phyloP scores from a whole-genome alignment of 805 yeast species.

The Cyberlindnera veronae region DNA sequence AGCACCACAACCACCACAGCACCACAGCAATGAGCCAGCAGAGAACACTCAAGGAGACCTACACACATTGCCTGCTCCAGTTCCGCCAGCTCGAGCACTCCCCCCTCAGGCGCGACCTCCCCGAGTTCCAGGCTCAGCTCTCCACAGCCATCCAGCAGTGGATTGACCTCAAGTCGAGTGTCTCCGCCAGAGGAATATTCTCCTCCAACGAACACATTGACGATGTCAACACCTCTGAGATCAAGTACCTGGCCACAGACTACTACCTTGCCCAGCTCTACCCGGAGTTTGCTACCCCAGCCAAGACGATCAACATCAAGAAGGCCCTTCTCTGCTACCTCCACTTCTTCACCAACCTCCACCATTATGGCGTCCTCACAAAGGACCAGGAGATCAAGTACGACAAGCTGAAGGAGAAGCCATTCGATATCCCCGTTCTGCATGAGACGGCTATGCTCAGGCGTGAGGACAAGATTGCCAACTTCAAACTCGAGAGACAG shows the following conservation, averaged over 20 bases:
- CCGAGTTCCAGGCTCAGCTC: conserved; percentile 39
- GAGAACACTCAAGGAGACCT: conserved; percentile 13
- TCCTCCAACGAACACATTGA: conserved; percentile 68
- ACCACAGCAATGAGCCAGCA: conserved; percentile 7
- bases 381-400: conserved; percentile 36
- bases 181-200: conserved; percentile 54
- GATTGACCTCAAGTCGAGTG: conserved; percentile 39
- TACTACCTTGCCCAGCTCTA: conserved; percentile 49
- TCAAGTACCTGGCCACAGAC: conserved; percentile 57
- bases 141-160: conserved; percentile 37
- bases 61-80: conserved; percentile 1
- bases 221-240: conserved; percentile 61
- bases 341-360: conserved; percentile 43
- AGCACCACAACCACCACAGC: background rate
- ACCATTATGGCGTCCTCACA: conserved; percentile 43
- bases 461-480: conserved; percentile 71
- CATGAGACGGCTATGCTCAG: conserved; percentile 39
- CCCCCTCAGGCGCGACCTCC: conserved; percentile 39
- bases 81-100: conserved; percentile 12
- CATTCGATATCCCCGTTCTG: conserved; percentile 32
- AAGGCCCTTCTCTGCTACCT: conserved; percentile 42
- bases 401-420: conserved; percentile 29
- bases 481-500: conserved; percentile 57
- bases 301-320: conserved; percentile 33
- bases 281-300: conserved; percentile 28